Conservation (phyloP, 352 stramenopile genomes). For the Globisporangium takayamanum region DNA sequence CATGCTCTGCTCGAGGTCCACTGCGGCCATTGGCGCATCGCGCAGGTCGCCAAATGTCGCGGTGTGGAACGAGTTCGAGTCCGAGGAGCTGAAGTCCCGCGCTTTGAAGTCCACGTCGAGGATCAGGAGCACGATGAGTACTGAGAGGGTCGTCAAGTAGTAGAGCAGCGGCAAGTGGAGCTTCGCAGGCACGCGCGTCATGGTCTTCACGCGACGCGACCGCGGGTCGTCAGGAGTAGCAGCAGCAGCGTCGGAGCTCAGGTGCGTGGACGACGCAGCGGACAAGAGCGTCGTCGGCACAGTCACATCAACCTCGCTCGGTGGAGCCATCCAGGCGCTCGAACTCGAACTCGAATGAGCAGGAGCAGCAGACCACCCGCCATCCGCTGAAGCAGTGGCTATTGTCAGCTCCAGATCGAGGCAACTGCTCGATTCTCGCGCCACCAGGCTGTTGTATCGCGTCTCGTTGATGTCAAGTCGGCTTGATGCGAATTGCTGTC, state of each 20-base stretch:
- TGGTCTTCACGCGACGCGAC: not conserved
- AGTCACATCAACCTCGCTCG: no score
- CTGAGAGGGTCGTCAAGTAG: not conserved
- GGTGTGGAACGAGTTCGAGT: conserved; percentile 10
- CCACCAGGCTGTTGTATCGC: no score
- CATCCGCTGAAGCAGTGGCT: no score
- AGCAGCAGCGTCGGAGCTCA: not conserved
- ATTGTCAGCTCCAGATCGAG: no score
- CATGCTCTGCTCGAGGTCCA: not conserved
- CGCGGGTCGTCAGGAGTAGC: not conserved
- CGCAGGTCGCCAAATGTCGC: conserved; percentile 1
- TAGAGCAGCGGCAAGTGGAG: conserved; percentile 5
- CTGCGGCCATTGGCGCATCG: conserved; percentile 2
- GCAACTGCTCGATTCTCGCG: no score
- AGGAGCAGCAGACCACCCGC: no score
- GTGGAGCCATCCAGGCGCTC: no score
- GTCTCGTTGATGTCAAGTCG: no score
- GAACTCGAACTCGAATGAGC: no score
- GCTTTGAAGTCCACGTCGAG: conserved; percentile 12
- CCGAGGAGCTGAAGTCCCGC: not conserved
- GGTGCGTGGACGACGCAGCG: not conserved
- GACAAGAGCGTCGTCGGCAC: not conserved
- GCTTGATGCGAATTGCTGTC: no score
- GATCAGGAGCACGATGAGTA: conserved; percentile 5
- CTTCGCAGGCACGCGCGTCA: not conserved